Conservation (phyloP, 2,329 filamentous ascomycete genomes). For the Diaporthe vaccinii region DNA sequence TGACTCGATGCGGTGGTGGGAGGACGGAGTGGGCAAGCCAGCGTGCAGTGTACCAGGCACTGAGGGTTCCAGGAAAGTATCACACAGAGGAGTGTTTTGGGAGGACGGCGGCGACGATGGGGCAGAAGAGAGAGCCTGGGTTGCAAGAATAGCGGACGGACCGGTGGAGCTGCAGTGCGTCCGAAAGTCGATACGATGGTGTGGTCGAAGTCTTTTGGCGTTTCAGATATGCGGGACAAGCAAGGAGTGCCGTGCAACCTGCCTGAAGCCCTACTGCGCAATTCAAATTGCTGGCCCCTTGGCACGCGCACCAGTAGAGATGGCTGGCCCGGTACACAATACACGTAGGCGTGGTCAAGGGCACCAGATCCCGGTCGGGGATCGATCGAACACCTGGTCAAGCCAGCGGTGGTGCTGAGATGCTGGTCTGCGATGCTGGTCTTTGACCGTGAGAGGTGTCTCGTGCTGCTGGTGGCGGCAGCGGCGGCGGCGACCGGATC, state of each 20-base stretch:
- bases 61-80: slow-evolving; percentile 13
- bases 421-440: neutral
- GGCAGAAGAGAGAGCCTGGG: slow-evolving; percentile 22
- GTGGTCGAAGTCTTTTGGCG: slow-evolving; percentile 48
- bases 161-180: slow-evolving; percentile 38
- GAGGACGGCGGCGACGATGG: slow-evolving; percentile 23
- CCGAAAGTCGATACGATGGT: slow-evolving; percentile 43
- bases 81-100: slow-evolving; percentile 25
- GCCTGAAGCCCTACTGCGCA: slow-evolving; percentile 28
- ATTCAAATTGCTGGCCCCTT: slow-evolving; percentile 31
- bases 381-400: slow-evolving; percentile 29
- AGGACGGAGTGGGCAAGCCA: neutral
- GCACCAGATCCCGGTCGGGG: slow-evolving; percentile 7
- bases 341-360: neutral
- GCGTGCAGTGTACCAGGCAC: slow-evolving; percentile 28
- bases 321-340: neutral
- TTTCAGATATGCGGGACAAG: slow-evolving; percentile 57
- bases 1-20: neutral
- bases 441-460: neutral
- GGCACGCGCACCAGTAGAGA: slow-evolving; percentile 7
- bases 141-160: slow-evolving; percentile 34
- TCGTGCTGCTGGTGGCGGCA: neutral
- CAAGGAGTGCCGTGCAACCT: slow-evolving; percentile 43
- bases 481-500: slow-evolving; percentile 18
- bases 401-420: neutral